These are phyloP conservation scores for Tarenaya hassleriana DNA, from an alignment of 345 rosid species.

Conservation along the genomic window DNA sequence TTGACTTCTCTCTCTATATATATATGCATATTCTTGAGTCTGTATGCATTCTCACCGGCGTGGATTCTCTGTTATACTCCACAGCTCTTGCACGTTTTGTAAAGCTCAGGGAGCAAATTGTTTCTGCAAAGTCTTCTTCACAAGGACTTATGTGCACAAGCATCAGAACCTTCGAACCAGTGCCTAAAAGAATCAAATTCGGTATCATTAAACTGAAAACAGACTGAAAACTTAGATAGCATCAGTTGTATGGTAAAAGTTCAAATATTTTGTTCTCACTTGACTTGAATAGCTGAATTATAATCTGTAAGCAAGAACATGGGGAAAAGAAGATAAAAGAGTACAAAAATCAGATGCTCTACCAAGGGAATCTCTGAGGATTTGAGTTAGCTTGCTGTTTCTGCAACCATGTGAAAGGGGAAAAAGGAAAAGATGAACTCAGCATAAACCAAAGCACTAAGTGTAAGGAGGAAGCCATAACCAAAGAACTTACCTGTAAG, in stretches of 20 bases:
- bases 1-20: neutral
- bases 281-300: conserved; percentile 7
- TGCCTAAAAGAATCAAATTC: conserved; percentile 33
- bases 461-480: conserved; percentile 16
- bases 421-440: conserved; percentile 22
- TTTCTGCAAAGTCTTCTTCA: conserved; percentile 72
- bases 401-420: conserved; percentile 46
- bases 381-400: conserved; percentile 95
- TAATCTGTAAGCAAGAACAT: conserved; percentile 17
- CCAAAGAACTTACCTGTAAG: conserved; percentile 64
- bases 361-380: conserved; percentile 94
- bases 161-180: conserved; percentile 81
- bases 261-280: too few species aligned
- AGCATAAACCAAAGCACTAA: conserved; percentile 16
- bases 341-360: conserved; percentile 21
- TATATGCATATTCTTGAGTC: neutral
- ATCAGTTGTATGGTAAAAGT: neutral
- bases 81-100: conserved; percentile 81
- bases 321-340: conserved; percentile 14
- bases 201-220: conserved; percentile 16
- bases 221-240: conserved; percentile 12
- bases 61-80: conserved; percentile 48
- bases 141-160: conserved; percentile 79
- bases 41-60: conserved; percentile 44
- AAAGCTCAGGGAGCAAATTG: conserved; percentile 72